A percentile compares a stretch with the other conserved stretches of the same genome.
Evolutionary conservation across 2,329 filamentous ascomycete genomes (phyloP).

Genomic region (Xylaria sp.): DNA sequence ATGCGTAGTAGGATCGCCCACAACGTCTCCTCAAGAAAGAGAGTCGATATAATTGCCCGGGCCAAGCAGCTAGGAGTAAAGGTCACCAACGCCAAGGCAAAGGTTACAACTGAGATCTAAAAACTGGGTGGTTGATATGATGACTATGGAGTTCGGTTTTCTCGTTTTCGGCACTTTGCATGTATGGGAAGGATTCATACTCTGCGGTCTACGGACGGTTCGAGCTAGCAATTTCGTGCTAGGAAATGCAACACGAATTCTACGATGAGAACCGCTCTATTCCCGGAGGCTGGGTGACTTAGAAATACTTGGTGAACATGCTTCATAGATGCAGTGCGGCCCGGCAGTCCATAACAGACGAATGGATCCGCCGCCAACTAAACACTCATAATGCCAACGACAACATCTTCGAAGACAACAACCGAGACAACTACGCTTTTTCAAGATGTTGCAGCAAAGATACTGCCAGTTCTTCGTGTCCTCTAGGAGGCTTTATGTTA

Average conservation of each 20-base stretch:
- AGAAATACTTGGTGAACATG: constrained; percentile 34
- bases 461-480: constrained; percentile 8
- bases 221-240: constrained; percentile 52
- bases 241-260: constrained; percentile 52
- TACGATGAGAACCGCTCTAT: constrained; percentile 46
- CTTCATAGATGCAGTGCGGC: constrained; percentile 32
- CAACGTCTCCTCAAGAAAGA: constrained; percentile 98
- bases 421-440: constrained; percentile 10
- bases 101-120: constrained; percentile 95
- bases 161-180: constrained; percentile 52
- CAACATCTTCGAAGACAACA: constrained; percentile 21
- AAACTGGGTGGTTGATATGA: constrained; percentile 45
- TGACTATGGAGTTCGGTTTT: constrained; percentile 50
- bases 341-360: constrained; percentile 20
- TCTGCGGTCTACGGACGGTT: constrained; percentile 52
- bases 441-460: constrained; percentile 13
- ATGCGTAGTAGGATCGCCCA: constrained; percentile 84
- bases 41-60: constrained; percentile 96
- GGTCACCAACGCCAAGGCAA: constrained; percentile 99
- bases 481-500: constrained; percentile 14
- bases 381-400: constrained; percentile 24
- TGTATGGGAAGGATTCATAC: constrained; percentile 52
- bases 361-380: constrained; percentile 22
- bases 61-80: constrained; percentile 99
- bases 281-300: constrained; percentile 30